phyloP scores from a whole-genome alignment of 1,284 basidiomycete species.

The Volvariella surrecta region DNA sequence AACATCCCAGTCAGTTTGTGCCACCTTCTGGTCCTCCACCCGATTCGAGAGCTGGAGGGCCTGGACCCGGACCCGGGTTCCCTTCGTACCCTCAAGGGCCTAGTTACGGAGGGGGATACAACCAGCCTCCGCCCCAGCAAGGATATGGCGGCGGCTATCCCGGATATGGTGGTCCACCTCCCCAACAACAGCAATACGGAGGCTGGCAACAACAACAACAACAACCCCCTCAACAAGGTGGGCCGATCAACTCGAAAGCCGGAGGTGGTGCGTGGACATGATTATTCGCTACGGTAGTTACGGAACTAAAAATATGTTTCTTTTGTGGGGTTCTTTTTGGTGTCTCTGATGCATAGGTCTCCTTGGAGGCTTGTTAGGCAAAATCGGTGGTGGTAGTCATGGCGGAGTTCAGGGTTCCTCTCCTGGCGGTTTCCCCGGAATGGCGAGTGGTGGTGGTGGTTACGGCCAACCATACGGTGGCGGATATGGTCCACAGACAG shows the following conservation, averaged over 20 bases:
- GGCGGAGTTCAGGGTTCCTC: too few relatives aligned
- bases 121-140: conserved; percentile 9
- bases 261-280: too few relatives aligned
- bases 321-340: too few relatives aligned
- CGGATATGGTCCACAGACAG: conserved; percentile 15
- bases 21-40: conserved; percentile 38
- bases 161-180: conserved; percentile 14
- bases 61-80: conserved; percentile 16
- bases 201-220: conserved; percentile 13
- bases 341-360: too few relatives aligned
- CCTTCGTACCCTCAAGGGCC: conserved; percentile 15
- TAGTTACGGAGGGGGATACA: conserved; percentile 9
- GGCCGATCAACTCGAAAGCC: too few relatives aligned
- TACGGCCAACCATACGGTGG: too few relatives aligned
- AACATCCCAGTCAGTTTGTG: conserved; percentile 27
- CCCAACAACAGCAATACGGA: neutral
- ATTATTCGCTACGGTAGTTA: too few relatives aligned
- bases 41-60: conserved; percentile 15
- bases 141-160: conserved; percentile 16
- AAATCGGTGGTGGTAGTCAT: too few relatives aligned
- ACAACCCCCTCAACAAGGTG: too few relatives aligned
- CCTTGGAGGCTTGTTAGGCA: neutral
- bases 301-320: too few relatives aligned
- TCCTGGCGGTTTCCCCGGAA: too few relatives aligned
- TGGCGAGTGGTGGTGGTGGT: too few relatives aligned